Conservation (phyloP, 2,329 filamentous ascomycete species). For the Magnaporthiopsis rhizophila region DNA sequence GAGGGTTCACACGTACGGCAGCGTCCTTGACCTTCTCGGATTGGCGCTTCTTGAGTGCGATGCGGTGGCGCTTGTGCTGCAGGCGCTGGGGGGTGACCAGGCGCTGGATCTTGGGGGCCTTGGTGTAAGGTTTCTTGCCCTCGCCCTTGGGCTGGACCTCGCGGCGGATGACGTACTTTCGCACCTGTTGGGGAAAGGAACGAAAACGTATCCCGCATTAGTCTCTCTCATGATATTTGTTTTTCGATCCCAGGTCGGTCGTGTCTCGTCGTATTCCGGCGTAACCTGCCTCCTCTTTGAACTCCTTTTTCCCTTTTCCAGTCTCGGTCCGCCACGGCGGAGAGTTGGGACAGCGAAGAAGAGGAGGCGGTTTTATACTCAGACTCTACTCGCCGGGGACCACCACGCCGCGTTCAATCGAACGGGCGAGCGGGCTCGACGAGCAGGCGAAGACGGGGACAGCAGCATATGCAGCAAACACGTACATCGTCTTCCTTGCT, state of each 20-base stretch:
- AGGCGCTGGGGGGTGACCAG: conserved; percentile 99
- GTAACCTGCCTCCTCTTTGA: neutral
- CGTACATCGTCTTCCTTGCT: conserved; percentile 99
- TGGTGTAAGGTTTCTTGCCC: conserved; percentile 98
- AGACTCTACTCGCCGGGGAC: conserved; percentile 42
- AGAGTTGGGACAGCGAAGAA: neutral
- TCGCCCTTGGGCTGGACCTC: conserved; percentile 96
- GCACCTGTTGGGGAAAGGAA: conserved; percentile 56
- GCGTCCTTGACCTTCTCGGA: conserved; percentile 97
- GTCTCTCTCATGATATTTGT: conserved; percentile 14
- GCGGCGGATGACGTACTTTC: conserved; percentile 99
- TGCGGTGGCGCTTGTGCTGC: conserved; percentile 98
- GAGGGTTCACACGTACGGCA: conserved; percentile 61
- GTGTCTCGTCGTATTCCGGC: neutral
- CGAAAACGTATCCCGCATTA: conserved; percentile 32
- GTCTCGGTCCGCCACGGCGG: conserved; percentile 10
- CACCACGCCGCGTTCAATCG: conserved; percentile 22
- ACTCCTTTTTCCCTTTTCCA: conserved; percentile 9
- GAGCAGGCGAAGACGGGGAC: conserved; percentile 65
- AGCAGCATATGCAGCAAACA: conserved; percentile 39
- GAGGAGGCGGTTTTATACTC: conserved; percentile 4
- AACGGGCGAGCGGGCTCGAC: conserved; percentile 19
- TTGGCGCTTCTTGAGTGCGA: conserved; percentile 97
- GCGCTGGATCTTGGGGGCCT: conserved; percentile 99
- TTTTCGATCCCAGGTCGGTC: neutral